Conservation (phyloP, 176 grass and related monocot species). For the Miscanthus lutarioriparius region DNA sequence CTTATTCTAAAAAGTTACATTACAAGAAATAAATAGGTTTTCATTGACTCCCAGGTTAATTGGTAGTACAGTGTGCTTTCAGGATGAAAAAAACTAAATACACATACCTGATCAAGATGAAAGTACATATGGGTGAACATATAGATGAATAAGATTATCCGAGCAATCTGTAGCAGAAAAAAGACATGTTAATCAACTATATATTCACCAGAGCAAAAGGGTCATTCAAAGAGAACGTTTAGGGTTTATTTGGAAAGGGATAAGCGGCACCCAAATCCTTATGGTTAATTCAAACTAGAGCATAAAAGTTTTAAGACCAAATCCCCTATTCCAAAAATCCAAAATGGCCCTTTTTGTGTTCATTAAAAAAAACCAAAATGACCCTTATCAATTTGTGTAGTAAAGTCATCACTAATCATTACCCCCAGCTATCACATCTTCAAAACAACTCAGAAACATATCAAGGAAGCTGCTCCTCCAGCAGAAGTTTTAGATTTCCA, state of each 20-base stretch:
- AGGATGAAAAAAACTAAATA: background rate
- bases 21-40: background rate
- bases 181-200: background rate
- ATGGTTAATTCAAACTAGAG: background rate
- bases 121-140: slow-evolving; percentile 73
- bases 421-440: background rate
- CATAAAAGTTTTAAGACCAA: background rate
- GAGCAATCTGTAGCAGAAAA: slow-evolving; percentile 57
- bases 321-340: background rate
- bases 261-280: background rate
- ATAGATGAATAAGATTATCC: slow-evolving; percentile 75
- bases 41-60: background rate
- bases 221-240: background rate
- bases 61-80: background rate
- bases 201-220: background rate
- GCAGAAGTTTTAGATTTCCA: slow-evolving; percentile 2
- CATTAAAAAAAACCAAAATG: background rate
- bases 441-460: background rate
- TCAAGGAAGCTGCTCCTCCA: background rate
- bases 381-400: background rate
- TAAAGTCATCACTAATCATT: background rate
- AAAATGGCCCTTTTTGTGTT: background rate
- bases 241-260: background rate
- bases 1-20: background rate
- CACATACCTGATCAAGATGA: slow-evolving; percentile 74